These are phyloP conservation scores for Ilyonectria sp. DNA, from an alignment of 2,329 filamentous ascomycete genomes.

Conservation along the genomic window DNA sequence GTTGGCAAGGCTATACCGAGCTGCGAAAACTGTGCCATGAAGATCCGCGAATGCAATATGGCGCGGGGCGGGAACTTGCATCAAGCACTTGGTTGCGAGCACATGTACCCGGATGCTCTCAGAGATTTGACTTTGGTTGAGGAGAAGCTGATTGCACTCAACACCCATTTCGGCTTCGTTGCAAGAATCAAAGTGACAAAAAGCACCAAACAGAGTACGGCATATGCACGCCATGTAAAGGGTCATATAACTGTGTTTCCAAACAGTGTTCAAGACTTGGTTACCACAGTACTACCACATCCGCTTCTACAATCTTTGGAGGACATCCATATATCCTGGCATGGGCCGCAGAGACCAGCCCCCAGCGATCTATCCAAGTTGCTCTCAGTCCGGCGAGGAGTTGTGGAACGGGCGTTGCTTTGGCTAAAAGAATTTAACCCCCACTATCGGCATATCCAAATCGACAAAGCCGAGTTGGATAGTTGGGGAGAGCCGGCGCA, in stretches of 20 bases:
- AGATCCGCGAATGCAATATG: not conserved
- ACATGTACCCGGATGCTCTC: too few species aligned
- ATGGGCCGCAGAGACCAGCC: constrained; percentile 19
- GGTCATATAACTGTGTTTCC: constrained; percentile 22
- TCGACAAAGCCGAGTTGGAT: too few species aligned
- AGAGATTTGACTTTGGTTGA: too few species aligned
- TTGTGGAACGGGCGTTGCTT: not conserved
- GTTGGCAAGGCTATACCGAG: not conserved
- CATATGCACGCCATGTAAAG: not conserved
- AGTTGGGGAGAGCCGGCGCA: too few species aligned
- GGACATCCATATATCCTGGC: constrained; percentile 22
- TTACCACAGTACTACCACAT: constrained; percentile 17
- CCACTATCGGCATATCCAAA: too few species aligned
- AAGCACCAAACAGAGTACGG: too few species aligned
- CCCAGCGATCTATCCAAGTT: constrained; percentile 21
- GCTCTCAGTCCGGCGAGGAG: not conserved
- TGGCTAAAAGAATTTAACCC: too few species aligned
- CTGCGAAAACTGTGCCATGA: not conserved
- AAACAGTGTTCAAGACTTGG: constrained; percentile 19
- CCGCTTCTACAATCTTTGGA: constrained; percentile 18
- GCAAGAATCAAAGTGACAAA: too few species aligned
- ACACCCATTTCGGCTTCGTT: too few species aligned
- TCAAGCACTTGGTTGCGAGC: too few species aligned
- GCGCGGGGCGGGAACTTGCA: too few species aligned
- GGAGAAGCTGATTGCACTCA: too few species aligned